Evolutionary conservation across 1,284 basidiomycete species (phyloP).

Genomic region (Cutaneotrichosporon cavernicola): DNA sequence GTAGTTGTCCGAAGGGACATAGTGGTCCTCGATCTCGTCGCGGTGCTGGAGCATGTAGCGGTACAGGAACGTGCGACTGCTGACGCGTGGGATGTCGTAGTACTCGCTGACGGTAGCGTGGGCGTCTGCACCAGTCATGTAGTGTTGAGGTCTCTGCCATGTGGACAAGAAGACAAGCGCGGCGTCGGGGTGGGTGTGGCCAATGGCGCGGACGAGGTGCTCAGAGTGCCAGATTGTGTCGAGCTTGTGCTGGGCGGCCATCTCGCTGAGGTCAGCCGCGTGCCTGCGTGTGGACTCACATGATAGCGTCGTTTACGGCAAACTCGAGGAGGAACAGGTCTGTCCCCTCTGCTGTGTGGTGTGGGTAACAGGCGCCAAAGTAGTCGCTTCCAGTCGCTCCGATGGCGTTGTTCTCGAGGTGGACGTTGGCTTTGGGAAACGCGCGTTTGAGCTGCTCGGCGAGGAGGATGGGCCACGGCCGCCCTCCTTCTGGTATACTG

Average conservation of each 20-base stretch:
- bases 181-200: background rate
- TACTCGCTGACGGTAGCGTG: constrained; percentile 12
- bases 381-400: constrained; percentile 13
- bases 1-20: background rate
- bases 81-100: constrained; percentile 19
- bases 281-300: background rate
- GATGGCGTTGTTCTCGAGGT: constrained; percentile 11
- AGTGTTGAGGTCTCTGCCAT: background rate
- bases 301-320: constrained; percentile 14
- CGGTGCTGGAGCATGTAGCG: constrained; percentile 15
- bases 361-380: constrained; percentile 15
- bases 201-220: constrained; percentile 13
- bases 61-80: constrained; percentile 14
- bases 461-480: constrained; percentile 6
- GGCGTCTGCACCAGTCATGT: constrained; percentile 9
- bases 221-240: constrained; percentile 11
- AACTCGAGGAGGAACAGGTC: constrained; percentile 17
- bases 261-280: background rate
- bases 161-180: constrained; percentile 14
- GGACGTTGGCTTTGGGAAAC: constrained; percentile 9
- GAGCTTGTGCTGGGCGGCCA: background rate
- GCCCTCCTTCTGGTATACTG: constrained; percentile 2
- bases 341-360: constrained; percentile 6
- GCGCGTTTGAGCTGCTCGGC: background rate
- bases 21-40: background rate